phyloP scores from a whole-genome alignment of 805 yeast species.

The Pachysolen tannophilus region DNA sequence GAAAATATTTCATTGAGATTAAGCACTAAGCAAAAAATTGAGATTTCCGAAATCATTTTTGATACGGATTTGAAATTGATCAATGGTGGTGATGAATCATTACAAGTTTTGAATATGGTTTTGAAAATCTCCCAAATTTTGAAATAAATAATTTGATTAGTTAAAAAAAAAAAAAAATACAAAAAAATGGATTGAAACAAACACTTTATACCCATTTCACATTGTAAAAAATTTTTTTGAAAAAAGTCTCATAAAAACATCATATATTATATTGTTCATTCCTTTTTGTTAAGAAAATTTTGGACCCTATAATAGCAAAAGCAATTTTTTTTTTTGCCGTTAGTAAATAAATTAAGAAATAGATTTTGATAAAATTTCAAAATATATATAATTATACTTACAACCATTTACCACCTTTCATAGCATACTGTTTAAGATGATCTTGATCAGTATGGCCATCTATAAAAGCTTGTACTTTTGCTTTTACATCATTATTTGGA shows the following conservation, averaged over 20 bases:
- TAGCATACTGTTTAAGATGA: conserved; percentile 9
- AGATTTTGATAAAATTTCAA: too few species aligned
- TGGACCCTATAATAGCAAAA: too few species aligned
- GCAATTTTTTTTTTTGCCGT: too few species aligned
- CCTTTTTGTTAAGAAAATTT: too few species aligned
- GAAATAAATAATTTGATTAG: conserved; percentile 5
- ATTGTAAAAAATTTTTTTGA: background rate
- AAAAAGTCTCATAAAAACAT: too few species aligned
- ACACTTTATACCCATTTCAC: background rate
- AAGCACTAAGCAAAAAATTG: conserved; percentile 56
- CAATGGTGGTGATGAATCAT: conserved; percentile 85
- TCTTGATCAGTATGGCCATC: conserved; percentile 9
- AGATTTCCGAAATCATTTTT: conserved; percentile 57
- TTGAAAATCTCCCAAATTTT: conserved; percentile 39
- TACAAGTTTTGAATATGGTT: conserved; percentile 66
- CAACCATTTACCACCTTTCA: conserved; percentile 9
- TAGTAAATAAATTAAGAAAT: conserved; percentile 2
- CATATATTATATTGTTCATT: too few species aligned
- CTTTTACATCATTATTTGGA: conserved; percentile 14
- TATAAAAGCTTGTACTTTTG: conserved; percentile 2
- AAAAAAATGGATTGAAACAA: too few species aligned
- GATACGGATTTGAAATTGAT: conserved; percentile 67
- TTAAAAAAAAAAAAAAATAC: background rate
- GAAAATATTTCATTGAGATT: conserved; percentile 38
- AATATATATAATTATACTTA: conserved; percentile 2